Percentiles rank a stretch among this genome's conserved stretches.
These are phyloP conservation scores for Heliamphora exappendiculata DNA, from an alignment of 148 eudicot species.

Conservation along the genomic window DNA sequence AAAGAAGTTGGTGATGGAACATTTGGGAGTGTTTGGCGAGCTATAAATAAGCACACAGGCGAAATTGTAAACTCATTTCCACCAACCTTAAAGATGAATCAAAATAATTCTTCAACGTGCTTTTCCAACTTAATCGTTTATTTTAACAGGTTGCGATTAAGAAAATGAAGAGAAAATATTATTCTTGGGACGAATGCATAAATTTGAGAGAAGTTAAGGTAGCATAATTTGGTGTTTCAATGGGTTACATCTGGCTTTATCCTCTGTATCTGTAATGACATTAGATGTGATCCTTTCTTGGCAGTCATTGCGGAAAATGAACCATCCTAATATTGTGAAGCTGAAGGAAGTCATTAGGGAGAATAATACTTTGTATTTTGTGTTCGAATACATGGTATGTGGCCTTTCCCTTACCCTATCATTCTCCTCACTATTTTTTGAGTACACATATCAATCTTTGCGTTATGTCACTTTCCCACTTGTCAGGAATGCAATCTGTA, in stretches of 20 bases:
- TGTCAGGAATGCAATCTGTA: constrained; percentile 79
- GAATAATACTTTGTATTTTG: constrained; percentile 69
- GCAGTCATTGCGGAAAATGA: constrained; percentile 88
- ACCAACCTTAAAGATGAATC: neutral
- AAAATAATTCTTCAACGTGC: neutral
- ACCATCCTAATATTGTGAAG: constrained; percentile 87
- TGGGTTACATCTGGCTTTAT: neutral
- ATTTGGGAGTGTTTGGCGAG: constrained; percentile 89
- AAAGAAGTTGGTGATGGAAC: constrained; percentile 96
- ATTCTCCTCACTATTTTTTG: neutral
- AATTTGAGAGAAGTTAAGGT: constrained; percentile 55
- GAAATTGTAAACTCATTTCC: constrained; percentile 61
- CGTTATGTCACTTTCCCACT: constrained; percentile 5
- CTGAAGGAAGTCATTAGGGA: constrained; percentile 94
- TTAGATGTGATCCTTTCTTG: constrained; percentile 7
- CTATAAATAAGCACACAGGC: constrained; percentile 73
- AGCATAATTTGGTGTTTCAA: neutral
- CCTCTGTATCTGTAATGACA: neutral
- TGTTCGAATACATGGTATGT: constrained; percentile 87
- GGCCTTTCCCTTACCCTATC: neutral
- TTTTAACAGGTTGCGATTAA: constrained; percentile 74
- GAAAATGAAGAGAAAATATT: constrained; percentile 86
- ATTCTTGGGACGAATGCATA: constrained; percentile 73
- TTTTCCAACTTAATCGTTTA: constrained; percentile 5
- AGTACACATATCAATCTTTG: neutral